Base-by-base conservation (phyloP, 176 grass and related monocot genomes). In the Alloteropsis semialata region DNA sequence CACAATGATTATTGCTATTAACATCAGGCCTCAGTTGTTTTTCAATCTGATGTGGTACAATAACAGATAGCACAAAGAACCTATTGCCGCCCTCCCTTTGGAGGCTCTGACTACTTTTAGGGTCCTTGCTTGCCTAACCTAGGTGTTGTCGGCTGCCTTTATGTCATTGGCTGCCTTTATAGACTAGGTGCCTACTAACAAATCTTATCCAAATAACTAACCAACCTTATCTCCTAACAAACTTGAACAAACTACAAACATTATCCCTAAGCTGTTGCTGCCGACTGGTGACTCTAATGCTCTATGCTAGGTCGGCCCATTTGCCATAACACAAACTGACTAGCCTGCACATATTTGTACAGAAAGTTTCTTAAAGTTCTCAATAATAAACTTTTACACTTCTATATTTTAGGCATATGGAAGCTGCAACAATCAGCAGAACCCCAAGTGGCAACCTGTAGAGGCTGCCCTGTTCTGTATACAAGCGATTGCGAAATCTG, bases 381-480 rank as follows among this genome's bases (percentile, higher is more conserved):
- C 10, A 72, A 39, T 80, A 30, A 38, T 76, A 34, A 58, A 61
- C 13, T 56, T 25, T 86, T 79, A 34, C 69, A 57, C 46, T 85
- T 72, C 72, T 72, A 64, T 67, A 57, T 83, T 84, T 74, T 81
- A 99, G 96, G 91, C 96, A 61, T 87, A 93, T 81, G 89, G 80
- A 71, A 93, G 78, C 84, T 85, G 75, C 18, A 83, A 51, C 16
- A 79, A 51, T 19, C 80, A 92, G 43, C 81, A 92, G 78, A 87
- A 70, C 44, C 85, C 84, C 69, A 99, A 86, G 65, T 99, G 93
- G 96, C 93, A 96, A 86, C 96, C 91, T 80, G 61, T 94, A 68
- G 96, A 99, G 82, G 93, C 96, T 77, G 93, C 93, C 24, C 73
- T 99, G 56, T 95, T 92, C 78, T 99, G 93, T 79, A 95, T 99